A percentile compares a stretch with the other conserved stretches of the same genome.
These are phyloP conservation scores for Cladosporium sp. DNA, from an alignment of 2,329 filamentous ascomycete species.

Conservation along the genomic window DNA sequence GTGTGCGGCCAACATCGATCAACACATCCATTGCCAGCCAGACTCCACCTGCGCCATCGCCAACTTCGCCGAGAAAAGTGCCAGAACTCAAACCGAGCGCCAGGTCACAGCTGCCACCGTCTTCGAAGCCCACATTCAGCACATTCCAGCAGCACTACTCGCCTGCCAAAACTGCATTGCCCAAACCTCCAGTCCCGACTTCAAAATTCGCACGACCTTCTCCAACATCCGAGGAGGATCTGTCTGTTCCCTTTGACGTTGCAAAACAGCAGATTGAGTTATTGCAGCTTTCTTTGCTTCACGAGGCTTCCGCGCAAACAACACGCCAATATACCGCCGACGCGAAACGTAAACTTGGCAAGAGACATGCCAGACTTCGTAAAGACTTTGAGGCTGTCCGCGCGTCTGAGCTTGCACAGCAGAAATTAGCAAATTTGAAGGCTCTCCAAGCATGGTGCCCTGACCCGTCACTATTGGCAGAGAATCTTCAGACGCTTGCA, in stretches of 20 bases:
- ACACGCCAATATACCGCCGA: slow-evolving; percentile 53
- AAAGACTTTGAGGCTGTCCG: slow-evolving; percentile 34
- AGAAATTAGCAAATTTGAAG: slow-evolving; percentile 48
- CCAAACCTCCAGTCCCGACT: slow-evolving; percentile 54
- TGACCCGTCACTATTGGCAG: slow-evolving; percentile 43
- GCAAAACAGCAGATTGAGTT: slow-evolving; percentile 54
- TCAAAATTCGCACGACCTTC: slow-evolving; percentile 21
- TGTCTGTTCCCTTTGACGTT: slow-evolving; percentile 20
- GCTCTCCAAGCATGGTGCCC: slow-evolving; percentile 52
- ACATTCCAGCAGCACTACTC: slow-evolving; percentile 66
- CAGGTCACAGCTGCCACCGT: slow-evolving; percentile 30
- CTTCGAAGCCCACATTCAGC: slow-evolving; percentile 52
- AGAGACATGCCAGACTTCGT: slow-evolving; percentile 25
- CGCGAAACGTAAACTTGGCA: slow-evolving; percentile 40
- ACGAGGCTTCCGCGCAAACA: slow-evolving; percentile 49
- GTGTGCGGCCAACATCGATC: slow-evolving; percentile 3
- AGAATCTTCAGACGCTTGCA: slow-evolving; percentile 52
- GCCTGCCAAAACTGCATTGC: slow-evolving; percentile 56
- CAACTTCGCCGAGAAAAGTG: slow-evolving; percentile 5
- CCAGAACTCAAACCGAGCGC: neutral
- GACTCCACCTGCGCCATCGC: neutral
- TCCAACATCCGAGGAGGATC: slow-evolving; percentile 17
- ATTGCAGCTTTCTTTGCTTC: slow-evolving; percentile 61
- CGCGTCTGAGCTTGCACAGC: slow-evolving; percentile 23
- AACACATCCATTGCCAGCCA: slow-evolving; percentile 1